Evolutionary conservation across 1,139 yeast genomes (phyloP).

Genomic region (Diutina neorugosa): DNA sequence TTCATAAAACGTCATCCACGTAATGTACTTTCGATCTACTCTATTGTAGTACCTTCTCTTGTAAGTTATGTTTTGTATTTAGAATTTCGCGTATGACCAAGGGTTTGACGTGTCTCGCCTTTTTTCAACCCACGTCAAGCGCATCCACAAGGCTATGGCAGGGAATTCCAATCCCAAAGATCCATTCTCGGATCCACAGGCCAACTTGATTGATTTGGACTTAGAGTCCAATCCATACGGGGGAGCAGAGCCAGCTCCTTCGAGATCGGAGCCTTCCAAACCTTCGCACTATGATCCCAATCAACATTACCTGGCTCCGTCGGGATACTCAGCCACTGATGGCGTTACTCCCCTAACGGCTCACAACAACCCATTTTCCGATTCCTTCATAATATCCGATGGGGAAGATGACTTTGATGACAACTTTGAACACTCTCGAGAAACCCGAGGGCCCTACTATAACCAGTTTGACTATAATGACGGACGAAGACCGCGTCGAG

Average conservation of each 20-base stretch:
- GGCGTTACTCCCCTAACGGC: not conserved
- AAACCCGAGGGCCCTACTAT: not conserved
- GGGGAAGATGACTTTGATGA: not conserved
- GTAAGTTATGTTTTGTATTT: not conserved
- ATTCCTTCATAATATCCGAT: constrained; percentile 2
- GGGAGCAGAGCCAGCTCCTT: not conserved
- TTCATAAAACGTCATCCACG: not conserved
- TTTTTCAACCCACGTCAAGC: not conserved
- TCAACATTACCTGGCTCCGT: not conserved
- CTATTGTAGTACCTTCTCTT: not conserved
- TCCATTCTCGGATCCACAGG: not conserved
- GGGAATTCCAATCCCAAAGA: not conserved
- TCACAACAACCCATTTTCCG: not conserved
- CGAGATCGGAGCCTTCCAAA: not conserved
- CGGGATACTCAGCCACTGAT: not conserved
- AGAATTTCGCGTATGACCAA: not conserved
- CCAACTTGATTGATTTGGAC: constrained; percentile 2
- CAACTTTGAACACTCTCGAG: not conserved
- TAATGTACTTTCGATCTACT: not conserved
- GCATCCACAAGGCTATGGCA: not conserved
- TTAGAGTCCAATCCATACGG: not conserved
- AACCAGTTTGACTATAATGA: not conserved
- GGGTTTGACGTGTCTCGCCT: not conserved
- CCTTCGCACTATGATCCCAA: not conserved
- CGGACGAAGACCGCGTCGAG: not conserved